Evolutionary conservation across 306 rosid genomes (phyloP).

Genomic region (Inga oerstediana): DNA sequence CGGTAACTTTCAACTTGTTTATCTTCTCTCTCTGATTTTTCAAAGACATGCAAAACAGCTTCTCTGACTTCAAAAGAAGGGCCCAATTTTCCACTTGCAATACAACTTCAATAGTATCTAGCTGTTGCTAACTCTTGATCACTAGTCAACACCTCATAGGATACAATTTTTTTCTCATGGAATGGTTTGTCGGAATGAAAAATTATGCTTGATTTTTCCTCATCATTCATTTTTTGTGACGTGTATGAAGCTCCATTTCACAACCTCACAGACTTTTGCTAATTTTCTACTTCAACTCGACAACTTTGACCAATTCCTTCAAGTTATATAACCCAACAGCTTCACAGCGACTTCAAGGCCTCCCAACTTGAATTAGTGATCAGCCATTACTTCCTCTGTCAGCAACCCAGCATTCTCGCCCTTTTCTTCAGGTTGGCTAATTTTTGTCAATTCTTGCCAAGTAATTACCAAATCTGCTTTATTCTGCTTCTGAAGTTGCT

Average conservation of each 20-base stretch:
- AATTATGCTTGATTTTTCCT: neutral
- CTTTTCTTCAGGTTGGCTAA: neutral
- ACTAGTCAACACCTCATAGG: conserved; percentile 33
- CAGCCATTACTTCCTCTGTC: conserved; percentile 11
- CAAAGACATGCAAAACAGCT: neutral
- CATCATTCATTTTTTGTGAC: conserved; percentile 38
- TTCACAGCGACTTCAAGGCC: conserved; percentile 36
- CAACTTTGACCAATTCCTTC: conserved; percentile 52
- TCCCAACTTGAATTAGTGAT: conserved; percentile 22
- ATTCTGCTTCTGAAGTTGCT: neutral
- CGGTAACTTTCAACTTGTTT: conserved; percentile 18
- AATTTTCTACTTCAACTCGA: conserved; percentile 46
- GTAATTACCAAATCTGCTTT: neutral
- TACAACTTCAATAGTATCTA: conserved; percentile 31
- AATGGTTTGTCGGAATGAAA: conserved; percentile 4
- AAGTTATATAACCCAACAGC: conserved; percentile 44
- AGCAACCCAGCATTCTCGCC: conserved; percentile 18
- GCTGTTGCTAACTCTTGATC: conserved; percentile 21
- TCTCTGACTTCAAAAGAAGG: conserved; percentile 4
- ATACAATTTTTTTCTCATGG: conserved; percentile 22
- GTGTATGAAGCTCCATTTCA: conserved; percentile 37
- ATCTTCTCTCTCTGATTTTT: neutral
- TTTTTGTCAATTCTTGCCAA: neutral
- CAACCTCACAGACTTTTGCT: conserved; percentile 20
- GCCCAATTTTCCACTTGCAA: neutral